Evolutionary conservation across 2,329 filamentous ascomycete species (phyloP).

Genomic region (Hymenoscyphus fructigenus): DNA sequence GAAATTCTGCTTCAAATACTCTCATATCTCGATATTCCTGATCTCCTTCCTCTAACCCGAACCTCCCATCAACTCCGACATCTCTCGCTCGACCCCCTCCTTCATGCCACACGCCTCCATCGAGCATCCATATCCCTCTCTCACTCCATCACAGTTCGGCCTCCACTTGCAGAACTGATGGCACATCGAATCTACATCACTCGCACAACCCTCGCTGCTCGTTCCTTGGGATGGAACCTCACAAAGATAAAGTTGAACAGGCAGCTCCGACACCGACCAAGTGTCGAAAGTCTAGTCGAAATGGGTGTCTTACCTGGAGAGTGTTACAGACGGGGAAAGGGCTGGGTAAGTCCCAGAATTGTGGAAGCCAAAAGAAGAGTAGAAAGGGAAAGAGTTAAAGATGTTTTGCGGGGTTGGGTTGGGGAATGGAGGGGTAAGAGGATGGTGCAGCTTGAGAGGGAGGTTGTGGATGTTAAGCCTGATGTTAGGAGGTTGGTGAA

Average conservation of each 20-base stretch:
- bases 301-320: conserved; percentile 65
- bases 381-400: conserved; percentile 67
- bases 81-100: conserved; percentile 62
- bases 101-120: conserved; percentile 62
- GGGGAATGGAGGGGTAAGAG: conserved; percentile 42
- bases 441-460: conserved; percentile 47
- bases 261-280: conserved; percentile 58
- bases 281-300: conserved; percentile 58
- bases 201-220: conserved; percentile 62
- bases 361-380: conserved; percentile 62
- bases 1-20: conserved; percentile 47
- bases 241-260: conserved; percentile 63
- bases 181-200: conserved; percentile 66
- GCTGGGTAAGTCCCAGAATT: conserved; percentile 53
- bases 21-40: conserved; percentile 45
- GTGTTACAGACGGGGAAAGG: conserved; percentile 47
- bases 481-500: conserved; percentile 42
- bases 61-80: conserved; percentile 55
- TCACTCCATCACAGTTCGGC: conserved; percentile 56
- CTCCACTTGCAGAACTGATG: conserved; percentile 61
- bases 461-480: conserved; percentile 20
- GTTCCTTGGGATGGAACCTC: conserved; percentile 61
- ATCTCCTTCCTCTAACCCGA: conserved; percentile 44
- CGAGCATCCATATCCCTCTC: conserved; percentile 54
- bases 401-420: conserved; percentile 64